phyloP scores from a whole-genome alignment of 2,329 filamentous ascomycete species.

The Hypoxylon sp. region DNA sequence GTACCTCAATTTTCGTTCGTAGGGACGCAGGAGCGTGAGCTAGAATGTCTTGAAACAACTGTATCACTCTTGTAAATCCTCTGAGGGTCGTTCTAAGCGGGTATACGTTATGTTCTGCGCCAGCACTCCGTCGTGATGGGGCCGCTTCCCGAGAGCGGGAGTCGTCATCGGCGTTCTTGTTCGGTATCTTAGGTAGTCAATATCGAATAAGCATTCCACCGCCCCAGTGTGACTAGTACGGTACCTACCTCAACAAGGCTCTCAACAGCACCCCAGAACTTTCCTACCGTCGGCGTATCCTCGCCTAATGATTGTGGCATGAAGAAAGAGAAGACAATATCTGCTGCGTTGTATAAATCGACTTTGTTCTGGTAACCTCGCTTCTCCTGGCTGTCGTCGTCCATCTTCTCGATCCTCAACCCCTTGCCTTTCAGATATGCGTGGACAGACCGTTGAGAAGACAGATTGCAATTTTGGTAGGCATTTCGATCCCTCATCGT shows the following conservation, averaged over 20 bases:
- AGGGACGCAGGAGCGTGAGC: constrained; percentile 49
- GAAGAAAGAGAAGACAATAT: constrained; percentile 47
- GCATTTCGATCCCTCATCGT: constrained; percentile 35
- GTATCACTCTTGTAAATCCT: constrained; percentile 31
- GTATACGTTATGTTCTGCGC: constrained; percentile 7
- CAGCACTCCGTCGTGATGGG: not conserved
- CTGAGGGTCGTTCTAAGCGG: constrained; percentile 35
- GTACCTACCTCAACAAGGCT: constrained; percentile 44
- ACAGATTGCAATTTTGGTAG: constrained; percentile 39
- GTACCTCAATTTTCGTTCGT: constrained; percentile 54
- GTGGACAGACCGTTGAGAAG: constrained; percentile 39
- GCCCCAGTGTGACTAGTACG: not conserved
- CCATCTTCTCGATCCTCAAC: constrained; percentile 3
- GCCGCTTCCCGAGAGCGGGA: not conserved
- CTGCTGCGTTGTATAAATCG: constrained; percentile 48
- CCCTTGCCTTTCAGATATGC: constrained; percentile 31
- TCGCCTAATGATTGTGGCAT: constrained; percentile 33
- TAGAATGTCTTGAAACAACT: constrained; percentile 41
- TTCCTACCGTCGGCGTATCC: constrained; percentile 41
- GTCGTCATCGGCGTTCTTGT: constrained; percentile 9
- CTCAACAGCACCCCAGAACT: constrained; percentile 49
- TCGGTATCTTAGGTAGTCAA: constrained; percentile 21
- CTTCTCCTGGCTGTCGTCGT: constrained; percentile 15
- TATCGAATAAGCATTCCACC: constrained; percentile 7
- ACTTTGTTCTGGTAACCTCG: constrained; percentile 38